These are phyloP conservation scores for Fusarium pseudograminearum DNA, from an alignment of 2,329 filamentous ascomycete genomes.

Conservation along the genomic window DNA sequence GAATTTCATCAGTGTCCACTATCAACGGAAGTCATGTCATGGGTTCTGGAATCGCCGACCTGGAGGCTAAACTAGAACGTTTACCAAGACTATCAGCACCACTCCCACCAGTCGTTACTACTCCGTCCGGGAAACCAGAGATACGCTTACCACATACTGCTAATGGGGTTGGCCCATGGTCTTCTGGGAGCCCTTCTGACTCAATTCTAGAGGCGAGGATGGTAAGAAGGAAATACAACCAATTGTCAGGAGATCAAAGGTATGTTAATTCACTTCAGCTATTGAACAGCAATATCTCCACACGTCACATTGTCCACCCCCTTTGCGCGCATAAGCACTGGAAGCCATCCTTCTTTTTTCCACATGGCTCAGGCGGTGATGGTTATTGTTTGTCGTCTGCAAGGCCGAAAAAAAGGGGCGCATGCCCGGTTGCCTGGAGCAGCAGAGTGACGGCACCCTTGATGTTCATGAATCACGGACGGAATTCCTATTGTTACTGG, in stretches of 20 bases:
- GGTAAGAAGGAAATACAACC: slow-evolving; percentile 38
- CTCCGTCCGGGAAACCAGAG: slow-evolving; percentile 23
- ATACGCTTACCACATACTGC: slow-evolving; percentile 17
- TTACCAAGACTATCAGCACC: slow-evolving; percentile 41
- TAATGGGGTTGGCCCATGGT: slow-evolving; percentile 4
- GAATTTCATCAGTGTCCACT: slow-evolving; percentile 66
- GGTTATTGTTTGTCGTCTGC: not conserved
- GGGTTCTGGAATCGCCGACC: slow-evolving; percentile 53
- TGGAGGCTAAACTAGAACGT: slow-evolving; percentile 54
- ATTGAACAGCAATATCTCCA: not conserved
- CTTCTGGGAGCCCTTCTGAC: slow-evolving; percentile 31
- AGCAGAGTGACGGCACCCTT: not conserved
- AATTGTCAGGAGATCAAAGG: slow-evolving; percentile 45
- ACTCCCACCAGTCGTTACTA: slow-evolving; percentile 15
- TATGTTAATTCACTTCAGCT: slow-evolving; percentile 19
- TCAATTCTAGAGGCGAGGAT: slow-evolving; percentile 31
- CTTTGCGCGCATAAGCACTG: not conserved
- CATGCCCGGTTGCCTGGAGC: not conserved
- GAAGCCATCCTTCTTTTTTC: not conserved
- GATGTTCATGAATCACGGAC: slow-evolving; percentile 20
- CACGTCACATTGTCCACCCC: not conserved
- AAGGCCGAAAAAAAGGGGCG: not conserved
- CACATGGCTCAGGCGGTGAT: not conserved
- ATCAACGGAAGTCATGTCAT: slow-evolving; percentile 57
- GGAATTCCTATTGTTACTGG: slow-evolving; percentile 7